Evolutionary conservation across 352 stramenopile genomes (phyloP).

Genomic region (Phytophthora constricta): DNA sequence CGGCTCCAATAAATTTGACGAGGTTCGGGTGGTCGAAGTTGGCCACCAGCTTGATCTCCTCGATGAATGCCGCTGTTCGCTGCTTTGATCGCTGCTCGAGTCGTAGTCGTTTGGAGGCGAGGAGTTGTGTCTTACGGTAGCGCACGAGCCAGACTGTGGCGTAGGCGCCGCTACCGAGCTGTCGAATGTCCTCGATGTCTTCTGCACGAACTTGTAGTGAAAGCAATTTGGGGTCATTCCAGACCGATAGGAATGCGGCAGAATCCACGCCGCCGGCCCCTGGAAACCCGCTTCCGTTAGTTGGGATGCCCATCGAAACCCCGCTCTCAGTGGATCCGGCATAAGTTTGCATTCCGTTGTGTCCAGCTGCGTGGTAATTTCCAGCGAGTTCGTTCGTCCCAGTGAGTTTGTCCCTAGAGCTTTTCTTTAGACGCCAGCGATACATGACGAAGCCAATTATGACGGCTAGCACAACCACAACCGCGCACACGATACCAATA

Average conservation of each 20-base stretch:
- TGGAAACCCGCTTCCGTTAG: neutral
- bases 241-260: constrained; percentile 28
- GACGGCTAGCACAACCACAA: constrained; percentile 17
- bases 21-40: constrained; percentile 54
- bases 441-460: constrained; percentile 27
- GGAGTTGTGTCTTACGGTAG: constrained; percentile 32
- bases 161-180: constrained; percentile 36
- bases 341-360: neutral
- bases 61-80: constrained; percentile 40
- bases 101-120: constrained; percentile 40
- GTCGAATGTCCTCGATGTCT: constrained; percentile 33
- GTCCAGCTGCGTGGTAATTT: constrained; percentile 16
- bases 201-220: constrained; percentile 32
- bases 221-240: constrained; percentile 37
- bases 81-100: constrained; percentile 31
- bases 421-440: constrained; percentile 17
- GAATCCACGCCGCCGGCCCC: neutral
- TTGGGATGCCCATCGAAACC: constrained; percentile 15
- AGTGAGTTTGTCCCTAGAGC: constrained; percentile 11
- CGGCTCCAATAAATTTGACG: constrained; percentile 48
- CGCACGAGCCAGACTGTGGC: constrained; percentile 36
- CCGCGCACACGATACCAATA: constrained; percentile 30
- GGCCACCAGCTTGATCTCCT: constrained; percentile 55
- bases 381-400: constrained; percentile 16
- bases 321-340: neutral